phyloP scores from a whole-genome alignment of 306 rosid genomes.

The Fragaria ananassa region DNA sequence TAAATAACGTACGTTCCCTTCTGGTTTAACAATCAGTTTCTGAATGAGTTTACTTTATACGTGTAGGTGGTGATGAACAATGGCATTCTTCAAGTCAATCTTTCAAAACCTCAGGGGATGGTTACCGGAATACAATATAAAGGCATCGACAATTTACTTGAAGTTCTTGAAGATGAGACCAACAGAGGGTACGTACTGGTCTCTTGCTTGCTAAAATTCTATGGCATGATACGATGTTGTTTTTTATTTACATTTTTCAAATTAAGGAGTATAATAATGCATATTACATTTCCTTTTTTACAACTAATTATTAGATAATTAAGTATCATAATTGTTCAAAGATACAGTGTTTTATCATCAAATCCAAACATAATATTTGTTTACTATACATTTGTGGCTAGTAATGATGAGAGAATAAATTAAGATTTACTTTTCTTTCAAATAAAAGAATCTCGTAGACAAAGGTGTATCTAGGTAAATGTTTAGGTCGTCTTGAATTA shows the following conservation, averaged over 20 bases:
- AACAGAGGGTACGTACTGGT: constrained; percentile 38
- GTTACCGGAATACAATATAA: constrained; percentile 35
- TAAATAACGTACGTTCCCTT: not conserved
- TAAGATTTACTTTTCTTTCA: not conserved
- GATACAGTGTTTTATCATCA: too few relatives aligned
- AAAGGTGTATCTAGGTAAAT: not conserved
- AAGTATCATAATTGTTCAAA: not conserved
- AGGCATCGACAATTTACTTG: constrained; percentile 41
- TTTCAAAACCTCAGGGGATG: constrained; percentile 46
- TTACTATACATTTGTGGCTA: not conserved
- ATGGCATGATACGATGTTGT: not conserved
- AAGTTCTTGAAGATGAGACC: constrained; percentile 27
- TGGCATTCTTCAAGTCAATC: constrained; percentile 33
- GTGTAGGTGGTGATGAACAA: constrained; percentile 41
- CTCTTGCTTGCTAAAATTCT: not conserved
- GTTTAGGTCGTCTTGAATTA: constrained; percentile 20
- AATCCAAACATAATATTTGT: too few relatives aligned
- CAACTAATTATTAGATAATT: not conserved
- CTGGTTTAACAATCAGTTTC: not conserved
- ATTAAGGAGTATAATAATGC: not conserved
- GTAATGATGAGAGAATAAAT: not conserved
- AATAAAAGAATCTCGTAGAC: not conserved
- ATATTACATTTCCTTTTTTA: not conserved
- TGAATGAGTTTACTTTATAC: not conserved
- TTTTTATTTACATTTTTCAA: not conserved